Evolutionary conservation across 148 eudicot genomes (phyloP).

Genomic region (Silene uniflora): DNA sequence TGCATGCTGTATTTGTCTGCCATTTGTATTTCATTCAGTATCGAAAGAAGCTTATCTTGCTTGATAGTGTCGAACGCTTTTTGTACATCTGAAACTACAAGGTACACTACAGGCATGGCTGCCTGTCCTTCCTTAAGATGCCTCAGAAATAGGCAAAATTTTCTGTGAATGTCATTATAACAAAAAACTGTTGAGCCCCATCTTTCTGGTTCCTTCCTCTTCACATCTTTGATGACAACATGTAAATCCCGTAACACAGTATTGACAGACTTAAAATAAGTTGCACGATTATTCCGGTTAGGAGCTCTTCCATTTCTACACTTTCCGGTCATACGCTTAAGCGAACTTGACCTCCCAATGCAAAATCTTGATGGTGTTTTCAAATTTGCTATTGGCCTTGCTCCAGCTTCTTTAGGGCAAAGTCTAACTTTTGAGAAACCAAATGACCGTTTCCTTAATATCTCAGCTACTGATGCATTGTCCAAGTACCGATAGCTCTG

Average conservation of each 20-base stretch:
- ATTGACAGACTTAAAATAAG: conserved; percentile 57
- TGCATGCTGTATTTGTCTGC: conserved; percentile 44
- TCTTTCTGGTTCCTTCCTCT: conserved; percentile 49
- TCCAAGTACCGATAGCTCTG: conserved; percentile 39
- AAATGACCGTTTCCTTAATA: conserved; percentile 51
- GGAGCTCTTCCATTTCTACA: conserved; percentile 11
- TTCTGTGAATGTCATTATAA: conserved; percentile 69
- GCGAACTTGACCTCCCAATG: conserved; percentile 12
- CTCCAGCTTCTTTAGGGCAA: conserved; percentile 68
- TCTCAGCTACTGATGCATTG: conserved; percentile 34
- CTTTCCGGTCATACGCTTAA: conserved; percentile 11
- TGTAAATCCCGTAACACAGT: conserved; percentile 59
- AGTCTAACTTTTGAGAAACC: conserved; percentile 84
- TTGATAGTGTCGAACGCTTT: conserved; percentile 87
- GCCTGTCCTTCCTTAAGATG: conserved; percentile 44
- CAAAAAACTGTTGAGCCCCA: conserved; percentile 80
- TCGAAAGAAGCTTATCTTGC: conserved; percentile 69
- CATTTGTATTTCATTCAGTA: conserved; percentile 52
- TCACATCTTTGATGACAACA: conserved; percentile 59
- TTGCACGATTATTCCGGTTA: conserved; percentile 14
- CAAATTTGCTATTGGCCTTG: conserved; percentile 70
- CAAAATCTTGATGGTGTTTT: conserved; percentile 53
- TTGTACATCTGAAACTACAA: conserved; percentile 77
- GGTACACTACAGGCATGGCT: conserved; percentile 45
- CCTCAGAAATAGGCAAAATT: conserved; percentile 57